Percentiles rank a stretch among this genome's conserved stretches.
Evolutionary conservation across 495 filamentous ascomycete genomes (phyloP).

Genomic region (Penicillium diatomitis): DNA sequence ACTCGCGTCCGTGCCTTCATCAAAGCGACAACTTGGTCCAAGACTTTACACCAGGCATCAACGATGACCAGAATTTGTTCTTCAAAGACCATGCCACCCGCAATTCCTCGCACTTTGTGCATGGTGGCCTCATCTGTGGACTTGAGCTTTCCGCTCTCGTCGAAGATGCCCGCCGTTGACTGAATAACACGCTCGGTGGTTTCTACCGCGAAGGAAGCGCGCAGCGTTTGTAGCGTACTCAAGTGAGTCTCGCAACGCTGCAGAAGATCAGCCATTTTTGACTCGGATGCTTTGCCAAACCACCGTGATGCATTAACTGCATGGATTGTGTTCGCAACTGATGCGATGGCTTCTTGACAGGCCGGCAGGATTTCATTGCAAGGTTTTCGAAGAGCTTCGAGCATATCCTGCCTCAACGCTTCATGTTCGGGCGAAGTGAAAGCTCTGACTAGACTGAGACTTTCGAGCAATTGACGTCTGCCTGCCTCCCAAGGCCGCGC

Average conservation of each 20-base stretch:
- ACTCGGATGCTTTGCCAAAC: slow-evolving; percentile 15
- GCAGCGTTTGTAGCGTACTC: slow-evolving; percentile 9
- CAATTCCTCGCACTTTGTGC: slow-evolving; percentile 11
- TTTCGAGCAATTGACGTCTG: slow-evolving; percentile 20
- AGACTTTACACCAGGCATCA: slow-evolving; percentile 12
- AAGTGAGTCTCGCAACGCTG: slow-evolving; percentile 9
- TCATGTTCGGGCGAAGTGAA: slow-evolving; percentile 19
- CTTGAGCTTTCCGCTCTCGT: slow-evolving; percentile 14
- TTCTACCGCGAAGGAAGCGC: slow-evolving; percentile 13
- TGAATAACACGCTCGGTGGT: slow-evolving; percentile 19
- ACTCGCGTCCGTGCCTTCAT: slow-evolving; percentile 16
- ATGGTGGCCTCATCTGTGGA: slow-evolving; percentile 5
- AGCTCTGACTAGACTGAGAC: slow-evolving; percentile 13
- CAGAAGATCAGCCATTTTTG: slow-evolving; percentile 8
- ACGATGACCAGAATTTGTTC: slow-evolving; percentile 19
- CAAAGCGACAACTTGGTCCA: slow-evolving; percentile 12
- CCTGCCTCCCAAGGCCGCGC: slow-evolving; percentile 14
- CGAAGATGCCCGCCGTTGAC: slow-evolving; percentile 18
- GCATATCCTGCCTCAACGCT: slow-evolving; percentile 14
- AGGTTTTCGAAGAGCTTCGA: slow-evolving; percentile 16
- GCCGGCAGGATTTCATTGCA: slow-evolving; percentile 14
- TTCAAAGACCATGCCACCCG: slow-evolving; percentile 22
- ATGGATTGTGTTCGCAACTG: slow-evolving; percentile 14
- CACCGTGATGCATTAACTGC: slow-evolving; percentile 18
- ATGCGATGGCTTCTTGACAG: slow-evolving; percentile 13